phyloP scores from a whole-genome alignment of 176 grass and related monocot species.

The Cymbopogon citratus region DNA sequence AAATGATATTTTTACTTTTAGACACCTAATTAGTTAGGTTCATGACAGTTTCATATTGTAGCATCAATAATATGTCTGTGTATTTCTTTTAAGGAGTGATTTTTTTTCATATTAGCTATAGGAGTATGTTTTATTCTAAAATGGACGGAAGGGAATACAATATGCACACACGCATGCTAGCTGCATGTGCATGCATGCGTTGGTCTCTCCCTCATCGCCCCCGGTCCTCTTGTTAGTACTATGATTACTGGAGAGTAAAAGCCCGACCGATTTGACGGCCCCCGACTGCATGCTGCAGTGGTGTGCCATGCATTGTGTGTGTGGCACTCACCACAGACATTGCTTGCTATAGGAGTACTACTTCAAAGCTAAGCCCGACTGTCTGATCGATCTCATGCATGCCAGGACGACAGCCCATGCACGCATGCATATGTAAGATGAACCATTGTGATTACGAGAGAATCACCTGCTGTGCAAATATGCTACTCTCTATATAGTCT shows the following conservation, averaged over 20 bases:
- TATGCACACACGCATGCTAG: too few species aligned
- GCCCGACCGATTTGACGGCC: conserved; percentile 39
- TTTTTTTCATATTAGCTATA: background rate
- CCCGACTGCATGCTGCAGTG: conserved; percentile 28
- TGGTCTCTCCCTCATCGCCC: background rate
- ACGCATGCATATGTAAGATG: conserved; percentile 2
- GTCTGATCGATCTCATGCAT: background rate
- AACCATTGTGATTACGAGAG: background rate
- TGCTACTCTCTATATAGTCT: background rate
- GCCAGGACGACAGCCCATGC: conserved; percentile 11
- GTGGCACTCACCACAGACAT: background rate
- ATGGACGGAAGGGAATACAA: too few species aligned
- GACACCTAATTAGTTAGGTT: background rate
- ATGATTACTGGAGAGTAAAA: conserved; percentile 40
- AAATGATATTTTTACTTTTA: background rate
- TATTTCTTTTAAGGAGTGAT: too few species aligned
- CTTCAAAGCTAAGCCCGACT: background rate
- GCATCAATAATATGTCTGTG: too few species aligned
- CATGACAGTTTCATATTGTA: background rate
- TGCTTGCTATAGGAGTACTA: background rate
- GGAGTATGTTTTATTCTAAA: too few species aligned
- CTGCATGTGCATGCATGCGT: background rate
- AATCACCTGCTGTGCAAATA: background rate
- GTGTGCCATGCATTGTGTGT: background rate
- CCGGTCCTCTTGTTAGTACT: background rate